A percentile compares a stretch with the other conserved stretches of the same genome.
Conservation (phyloP, 306 rosid species). For the Cucurbita moschata region DNA sequence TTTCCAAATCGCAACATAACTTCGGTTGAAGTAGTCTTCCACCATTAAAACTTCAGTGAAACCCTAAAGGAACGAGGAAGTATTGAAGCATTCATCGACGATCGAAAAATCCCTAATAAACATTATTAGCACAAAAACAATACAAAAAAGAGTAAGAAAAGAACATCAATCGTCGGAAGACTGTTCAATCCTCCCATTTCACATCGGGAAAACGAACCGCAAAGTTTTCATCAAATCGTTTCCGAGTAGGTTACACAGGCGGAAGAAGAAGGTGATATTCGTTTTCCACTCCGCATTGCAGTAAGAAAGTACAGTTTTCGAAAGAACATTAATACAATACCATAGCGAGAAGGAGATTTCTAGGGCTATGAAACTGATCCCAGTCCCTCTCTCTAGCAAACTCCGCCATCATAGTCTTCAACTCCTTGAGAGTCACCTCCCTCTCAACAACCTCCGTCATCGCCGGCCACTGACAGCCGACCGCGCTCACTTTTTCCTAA, state of each 20-base stretch:
- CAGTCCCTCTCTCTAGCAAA: slow-evolving; percentile 10
- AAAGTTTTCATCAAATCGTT: not conserved
- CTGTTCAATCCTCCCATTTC: not conserved
- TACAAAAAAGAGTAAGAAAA: not conserved
- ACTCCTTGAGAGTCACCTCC: slow-evolving; percentile 5
- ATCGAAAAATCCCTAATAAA: not conserved
- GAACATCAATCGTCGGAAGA: not conserved
- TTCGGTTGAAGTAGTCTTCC: not conserved
- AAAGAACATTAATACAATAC: not conserved
- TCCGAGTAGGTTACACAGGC: not conserved
- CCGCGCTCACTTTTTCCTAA: not conserved
- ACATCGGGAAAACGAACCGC: not conserved
- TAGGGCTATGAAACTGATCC: slow-evolving; percentile 14
- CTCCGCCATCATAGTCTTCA: slow-evolving; percentile 11
- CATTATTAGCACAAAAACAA: not conserved
- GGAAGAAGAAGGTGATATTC: not conserved
- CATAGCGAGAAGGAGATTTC: slow-evolving; percentile 11
- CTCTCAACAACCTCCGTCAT: not conserved
- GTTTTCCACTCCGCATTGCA: not conserved
- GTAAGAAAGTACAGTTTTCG: not conserved
- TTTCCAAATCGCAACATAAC: not conserved
- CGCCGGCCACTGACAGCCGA: not conserved
- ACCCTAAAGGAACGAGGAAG: not conserved
- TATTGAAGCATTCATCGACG: not conserved
- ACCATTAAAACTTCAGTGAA: not conserved